Base-by-base conservation (phyloP, 371 early-diverging fungal genomes). In the Zychaea mexicana region DNA sequence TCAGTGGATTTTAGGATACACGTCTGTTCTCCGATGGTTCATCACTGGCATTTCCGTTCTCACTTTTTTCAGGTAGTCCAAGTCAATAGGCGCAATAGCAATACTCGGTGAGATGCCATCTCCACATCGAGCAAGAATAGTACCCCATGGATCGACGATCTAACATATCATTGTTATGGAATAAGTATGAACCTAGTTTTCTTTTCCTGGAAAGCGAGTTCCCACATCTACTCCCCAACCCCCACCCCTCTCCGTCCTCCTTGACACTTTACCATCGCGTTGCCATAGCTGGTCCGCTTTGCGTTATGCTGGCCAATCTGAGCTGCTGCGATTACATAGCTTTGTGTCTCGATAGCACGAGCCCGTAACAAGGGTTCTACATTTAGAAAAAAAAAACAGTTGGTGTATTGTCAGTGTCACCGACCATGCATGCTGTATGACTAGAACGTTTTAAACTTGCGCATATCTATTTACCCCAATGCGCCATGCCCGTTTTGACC, bases 311-410 rank as follows among this genome's bases (percentile, higher is more conserved):
- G 82, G 9, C 96, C 95, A 6, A 82, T 77, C 55, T 94, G 95
- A 2, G 91, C 93, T 17, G 93, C 83, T 0, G 92, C 93, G 54
- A 92, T 73, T 0, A 82, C 85, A 66, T 74, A 86, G 4, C 76
- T 70, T 68, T 95, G 95, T 2, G 90, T 93, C 66, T 95, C 96
- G 47, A 95, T 93, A 0, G 96, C 96, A 49, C 96, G 82, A 8
- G 94, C 90, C 9, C 92, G 81, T 45, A 95, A 72, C 22, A 95
- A 82, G 0, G 86, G 61, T 67, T 93, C 91, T 87, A 61, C 32
- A n/a, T n/a, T n/a, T n/a, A n/a, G n/a, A n/a, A n/a, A n/a, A n/a
- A n/a, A n/a, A n/a, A n/a, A n/a, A 33, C 5, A 19, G 26, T 31
- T 21, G 27, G 24, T 54, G 26, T 64, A n/a, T n/a, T n/a, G n/a